phyloP scores from a whole-genome alignment of 306 rosid genomes.

The Vigna trinervia region DNA sequence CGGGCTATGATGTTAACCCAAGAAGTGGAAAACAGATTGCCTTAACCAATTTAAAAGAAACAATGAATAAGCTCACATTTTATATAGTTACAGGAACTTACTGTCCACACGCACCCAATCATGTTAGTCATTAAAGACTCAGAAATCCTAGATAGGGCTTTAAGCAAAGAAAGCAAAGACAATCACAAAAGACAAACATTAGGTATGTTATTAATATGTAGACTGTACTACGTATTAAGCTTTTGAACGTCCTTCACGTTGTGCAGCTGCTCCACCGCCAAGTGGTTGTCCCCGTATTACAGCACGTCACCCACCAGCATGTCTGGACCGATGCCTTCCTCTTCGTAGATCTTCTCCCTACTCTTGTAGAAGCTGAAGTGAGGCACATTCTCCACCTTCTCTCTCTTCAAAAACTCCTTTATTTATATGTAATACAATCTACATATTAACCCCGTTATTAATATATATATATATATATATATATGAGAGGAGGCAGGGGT shows the following conservation, averaged over 20 bases:
- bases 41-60: too few species aligned
- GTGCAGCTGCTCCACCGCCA: conserved; percentile 78
- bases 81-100: neutral
- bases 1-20: too few species aligned
- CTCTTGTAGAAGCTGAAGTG: conserved; percentile 93
- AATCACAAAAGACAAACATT: neutral
- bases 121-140: conserved; percentile 11
- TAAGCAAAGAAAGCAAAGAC: conserved; percentile 9
- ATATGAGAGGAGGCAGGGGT: too few species aligned
- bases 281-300: conserved; percentile 91
- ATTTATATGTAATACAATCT: conserved; percentile 40
- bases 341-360: conserved; percentile 88
- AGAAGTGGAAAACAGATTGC: too few species aligned
- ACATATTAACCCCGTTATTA: too few species aligned
- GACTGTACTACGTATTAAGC: conserved; percentile 32
- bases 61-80: neutral
- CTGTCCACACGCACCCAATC: neutral
- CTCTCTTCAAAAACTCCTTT: conserved; percentile 62
- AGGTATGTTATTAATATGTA: neutral
- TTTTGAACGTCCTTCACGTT: conserved; percentile 75
- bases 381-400: conserved; percentile 75
- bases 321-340: conserved; percentile 84
- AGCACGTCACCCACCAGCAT: conserved; percentile 77
- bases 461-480: too few species aligned
- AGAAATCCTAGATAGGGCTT: neutral